A percentile compares a stretch with the other conserved stretches of the same genome.
phyloP scores from a whole-genome alignment of 2,329 filamentous ascomycete species.

The Colletotrichum plurivorum region DNA sequence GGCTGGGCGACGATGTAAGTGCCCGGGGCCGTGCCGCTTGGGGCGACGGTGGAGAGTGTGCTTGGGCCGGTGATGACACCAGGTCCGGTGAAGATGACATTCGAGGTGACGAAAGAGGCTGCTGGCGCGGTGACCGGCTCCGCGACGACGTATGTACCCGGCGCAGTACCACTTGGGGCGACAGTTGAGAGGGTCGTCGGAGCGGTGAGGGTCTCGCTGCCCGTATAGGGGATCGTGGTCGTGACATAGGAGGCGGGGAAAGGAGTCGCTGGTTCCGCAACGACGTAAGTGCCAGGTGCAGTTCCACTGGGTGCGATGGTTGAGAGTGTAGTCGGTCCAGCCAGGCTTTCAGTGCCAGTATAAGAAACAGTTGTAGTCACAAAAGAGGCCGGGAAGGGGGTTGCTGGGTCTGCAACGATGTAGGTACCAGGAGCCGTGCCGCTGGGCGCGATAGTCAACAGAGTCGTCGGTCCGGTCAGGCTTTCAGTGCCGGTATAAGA shows the following conservation, averaged over 20 bases:
- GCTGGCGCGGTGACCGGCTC: not conserved
- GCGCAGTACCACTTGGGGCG: not conserved
- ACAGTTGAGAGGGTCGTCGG: slow-evolving; percentile 12
- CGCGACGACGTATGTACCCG: slow-evolving; percentile 21
- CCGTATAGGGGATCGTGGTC: not conserved
- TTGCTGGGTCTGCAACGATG: slow-evolving; percentile 1
- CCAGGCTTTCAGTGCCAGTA: not conserved
- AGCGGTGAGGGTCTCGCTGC: not conserved
- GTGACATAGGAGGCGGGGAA: slow-evolving; percentile 15
- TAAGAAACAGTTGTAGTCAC: slow-evolving; percentile 5
- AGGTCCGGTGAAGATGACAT: slow-evolving; percentile 10
- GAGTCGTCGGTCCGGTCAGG: not conserved
- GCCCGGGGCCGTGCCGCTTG: slow-evolving; percentile 19
- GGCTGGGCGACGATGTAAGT: slow-evolving; percentile 25
- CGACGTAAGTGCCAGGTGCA: slow-evolving; percentile 16
- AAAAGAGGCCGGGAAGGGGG: not conserved
- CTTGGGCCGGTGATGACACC: not conserved
- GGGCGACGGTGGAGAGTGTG: slow-evolving; percentile 19
- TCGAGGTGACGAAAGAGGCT: slow-evolving; percentile 23
- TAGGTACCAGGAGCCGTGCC: slow-evolving; percentile 20
- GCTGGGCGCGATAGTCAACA: slow-evolving; percentile 6
- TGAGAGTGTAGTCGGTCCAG: not conserved
- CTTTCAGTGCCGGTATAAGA: not conserved
- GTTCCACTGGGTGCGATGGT: slow-evolving; percentile 17
- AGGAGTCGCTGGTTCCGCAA: not conserved